These are phyloP conservation scores for Trichoderma parareesei DNA, from an alignment of 495 filamentous ascomycete genomes.

Conservation along the genomic window DNA sequence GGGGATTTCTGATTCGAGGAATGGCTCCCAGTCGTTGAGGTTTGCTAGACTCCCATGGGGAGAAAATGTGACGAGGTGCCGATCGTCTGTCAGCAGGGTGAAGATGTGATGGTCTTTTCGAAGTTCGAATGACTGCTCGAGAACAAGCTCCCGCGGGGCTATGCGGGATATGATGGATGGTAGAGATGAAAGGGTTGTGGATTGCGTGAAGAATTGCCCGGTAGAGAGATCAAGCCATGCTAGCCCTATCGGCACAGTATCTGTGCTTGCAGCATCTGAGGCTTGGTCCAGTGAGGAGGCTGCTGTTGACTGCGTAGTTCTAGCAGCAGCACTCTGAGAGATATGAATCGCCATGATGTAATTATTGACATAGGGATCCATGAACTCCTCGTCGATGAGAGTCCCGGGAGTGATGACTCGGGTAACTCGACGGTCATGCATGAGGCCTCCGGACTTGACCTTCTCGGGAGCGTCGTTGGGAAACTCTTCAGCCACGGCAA, in stretches of 20 bases:
- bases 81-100: conserved; percentile 45
- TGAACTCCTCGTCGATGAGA: conserved; percentile 93
- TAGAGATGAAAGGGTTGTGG: conserved; percentile 62
- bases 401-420: conserved; percentile 91
- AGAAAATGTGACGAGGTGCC: conserved; percentile 49
- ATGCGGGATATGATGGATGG: conserved; percentile 74
- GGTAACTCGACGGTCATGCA: conserved; percentile 76
- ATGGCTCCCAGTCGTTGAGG: conserved; percentile 60
- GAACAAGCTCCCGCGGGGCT: conserved; percentile 74
- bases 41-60: conserved; percentile 37
- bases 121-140: conserved; percentile 54
- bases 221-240: conserved; percentile 95
- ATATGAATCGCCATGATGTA: conserved; percentile 72
- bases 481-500: conserved; percentile 92
- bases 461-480: conserved; percentile 57
- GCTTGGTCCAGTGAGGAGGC: conserved; percentile 11
- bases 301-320: not conserved
- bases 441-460: conserved; percentile 61
- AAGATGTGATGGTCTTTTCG: conserved; percentile 33
- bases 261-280: not conserved
- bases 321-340: conserved; percentile 14
- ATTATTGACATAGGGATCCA: conserved; percentile 87
- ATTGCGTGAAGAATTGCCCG: conserved; percentile 83
- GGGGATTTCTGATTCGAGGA: conserved; percentile 63
- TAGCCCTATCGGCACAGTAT: conserved; percentile 52